phyloP scores from a whole-genome alignment of 2,329 filamentous ascomycete genomes.

The Monascus ruber region DNA sequence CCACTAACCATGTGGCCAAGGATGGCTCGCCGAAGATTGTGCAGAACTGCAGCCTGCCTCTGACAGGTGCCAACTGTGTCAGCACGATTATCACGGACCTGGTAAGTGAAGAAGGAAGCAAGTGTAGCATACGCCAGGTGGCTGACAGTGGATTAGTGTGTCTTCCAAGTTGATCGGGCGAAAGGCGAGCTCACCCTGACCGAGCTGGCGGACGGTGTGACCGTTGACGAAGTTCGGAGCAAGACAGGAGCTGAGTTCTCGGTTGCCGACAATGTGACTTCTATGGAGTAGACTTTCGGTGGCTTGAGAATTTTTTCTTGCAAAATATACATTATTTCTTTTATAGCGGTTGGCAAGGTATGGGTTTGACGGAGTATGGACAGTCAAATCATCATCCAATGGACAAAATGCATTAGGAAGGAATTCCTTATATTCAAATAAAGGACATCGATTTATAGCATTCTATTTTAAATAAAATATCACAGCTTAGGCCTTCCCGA shows the following conservation, averaged over 20 bases:
- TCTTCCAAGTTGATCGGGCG: constrained; percentile 61
- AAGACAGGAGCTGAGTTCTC: constrained; percentile 61
- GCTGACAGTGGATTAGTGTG: constrained; percentile 37
- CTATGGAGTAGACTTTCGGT: constrained; percentile 31
- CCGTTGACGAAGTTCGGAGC: constrained; percentile 54
- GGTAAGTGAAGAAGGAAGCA: constrained; percentile 35
- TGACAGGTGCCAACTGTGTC: constrained; percentile 56
- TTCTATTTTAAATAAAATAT: neutral
- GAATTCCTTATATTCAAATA: no score
- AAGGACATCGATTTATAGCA: neutral
- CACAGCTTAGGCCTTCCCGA: constrained; percentile 25
- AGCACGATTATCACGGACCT: constrained; percentile 65
- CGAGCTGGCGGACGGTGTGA: constrained; percentile 58
- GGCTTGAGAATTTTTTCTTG: neutral
- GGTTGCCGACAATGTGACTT: constrained; percentile 48
- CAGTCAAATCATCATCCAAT: no score
- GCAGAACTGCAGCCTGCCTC: constrained; percentile 49
- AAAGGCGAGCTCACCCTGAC: constrained; percentile 42
- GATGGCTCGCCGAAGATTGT: constrained; percentile 58
- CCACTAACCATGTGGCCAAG: constrained; percentile 59
- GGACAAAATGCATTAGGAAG: no score
- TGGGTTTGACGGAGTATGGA: no score
- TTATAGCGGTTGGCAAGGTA: no score
- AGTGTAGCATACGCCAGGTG: neutral
- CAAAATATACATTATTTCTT: neutral